Conservation (phyloP, 495 filamentous ascomycete species). For the Talaromyces borbonicus region DNA sequence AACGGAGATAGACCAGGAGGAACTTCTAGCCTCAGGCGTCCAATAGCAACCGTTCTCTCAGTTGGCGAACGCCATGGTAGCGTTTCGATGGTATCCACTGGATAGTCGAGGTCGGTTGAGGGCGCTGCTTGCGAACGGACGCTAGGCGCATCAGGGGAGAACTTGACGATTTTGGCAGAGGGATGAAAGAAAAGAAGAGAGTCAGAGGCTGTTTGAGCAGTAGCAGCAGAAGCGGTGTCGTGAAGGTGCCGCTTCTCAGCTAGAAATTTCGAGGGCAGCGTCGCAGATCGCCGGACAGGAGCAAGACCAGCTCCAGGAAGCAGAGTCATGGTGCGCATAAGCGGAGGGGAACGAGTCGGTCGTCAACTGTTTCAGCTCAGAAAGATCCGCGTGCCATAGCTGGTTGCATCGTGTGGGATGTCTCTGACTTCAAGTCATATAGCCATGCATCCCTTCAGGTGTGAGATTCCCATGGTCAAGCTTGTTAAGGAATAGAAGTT, state of each 20-base stretch:
- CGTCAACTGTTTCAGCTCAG: background rate
- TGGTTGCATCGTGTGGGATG: background rate
- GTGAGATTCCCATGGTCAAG: background rate
- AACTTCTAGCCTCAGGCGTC: conserved; percentile 68
- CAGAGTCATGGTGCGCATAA: background rate
- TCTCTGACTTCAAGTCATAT: background rate
- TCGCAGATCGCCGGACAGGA: conserved; percentile 46
- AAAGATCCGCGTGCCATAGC: background rate
- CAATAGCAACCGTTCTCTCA: conserved; percentile 74
- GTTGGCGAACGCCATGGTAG: conserved; percentile 65
- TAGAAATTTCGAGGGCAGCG: conserved; percentile 44
- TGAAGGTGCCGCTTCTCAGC: conserved; percentile 11
- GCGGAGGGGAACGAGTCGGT: background rate
- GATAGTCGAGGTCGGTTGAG: conserved; percentile 35
- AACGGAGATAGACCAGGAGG: conserved; percentile 75
- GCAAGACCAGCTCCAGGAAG: conserved; percentile 12
- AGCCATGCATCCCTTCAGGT: background rate
- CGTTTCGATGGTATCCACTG: conserved; percentile 37
- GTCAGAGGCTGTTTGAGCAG: conserved; percentile 29
- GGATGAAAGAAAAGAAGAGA: conserved; percentile 65
- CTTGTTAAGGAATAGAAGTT: too few relatives aligned
- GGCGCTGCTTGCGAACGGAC: conserved; percentile 32
- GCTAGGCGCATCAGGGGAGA: conserved; percentile 37
- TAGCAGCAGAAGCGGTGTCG: background rate
- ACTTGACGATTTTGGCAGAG: conserved; percentile 55